Conservation (phyloP, 208 protist genomes). For the Leishmania martiniquensis region DNA sequence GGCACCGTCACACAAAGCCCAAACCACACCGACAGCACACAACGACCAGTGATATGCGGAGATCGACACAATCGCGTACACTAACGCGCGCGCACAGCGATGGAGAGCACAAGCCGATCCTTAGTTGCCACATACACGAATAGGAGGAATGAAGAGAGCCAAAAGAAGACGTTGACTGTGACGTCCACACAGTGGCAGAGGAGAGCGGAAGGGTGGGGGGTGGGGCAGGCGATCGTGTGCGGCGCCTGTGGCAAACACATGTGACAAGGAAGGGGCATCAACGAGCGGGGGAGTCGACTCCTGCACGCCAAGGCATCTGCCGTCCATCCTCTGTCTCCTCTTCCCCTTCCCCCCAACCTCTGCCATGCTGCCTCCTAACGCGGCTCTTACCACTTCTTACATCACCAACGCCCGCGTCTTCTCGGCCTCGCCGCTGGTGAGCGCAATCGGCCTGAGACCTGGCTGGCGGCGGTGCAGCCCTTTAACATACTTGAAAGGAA, state of each 20-base stretch:
- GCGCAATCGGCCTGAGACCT: constrained; percentile 39
- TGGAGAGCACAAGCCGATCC: too few relatives aligned
- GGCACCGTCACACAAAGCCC: background rate
- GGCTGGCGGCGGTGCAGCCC: constrained; percentile 61
- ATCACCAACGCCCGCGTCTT: constrained; percentile 13
- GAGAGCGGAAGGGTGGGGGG: background rate
- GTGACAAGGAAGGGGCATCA: background rate
- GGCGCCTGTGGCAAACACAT: background rate
- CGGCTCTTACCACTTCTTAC: background rate
- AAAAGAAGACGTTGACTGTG: too few relatives aligned
- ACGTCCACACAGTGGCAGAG: background rate
- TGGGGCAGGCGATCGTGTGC: too few relatives aligned
- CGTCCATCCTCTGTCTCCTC: background rate
- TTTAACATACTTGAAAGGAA: constrained; percentile 75
- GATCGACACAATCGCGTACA: too few relatives aligned
- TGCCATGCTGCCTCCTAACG: constrained; percentile 3
- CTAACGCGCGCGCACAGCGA: background rate
- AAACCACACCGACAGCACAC: background rate
- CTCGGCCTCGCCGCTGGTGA: constrained; percentile 18
- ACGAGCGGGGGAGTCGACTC: background rate
- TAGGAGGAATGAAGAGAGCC: background rate
- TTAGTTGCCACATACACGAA: too few relatives aligned
- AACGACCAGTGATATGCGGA: too few relatives aligned
- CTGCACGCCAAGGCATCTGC: background rate
- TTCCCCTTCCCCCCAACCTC: background rate